Percentiles rank a stretch among this genome's conserved stretches.
These are phyloP conservation scores for Ustilago loliicola DNA, from an alignment of 1,284 basidiomycete species.

Conservation along the genomic window DNA sequence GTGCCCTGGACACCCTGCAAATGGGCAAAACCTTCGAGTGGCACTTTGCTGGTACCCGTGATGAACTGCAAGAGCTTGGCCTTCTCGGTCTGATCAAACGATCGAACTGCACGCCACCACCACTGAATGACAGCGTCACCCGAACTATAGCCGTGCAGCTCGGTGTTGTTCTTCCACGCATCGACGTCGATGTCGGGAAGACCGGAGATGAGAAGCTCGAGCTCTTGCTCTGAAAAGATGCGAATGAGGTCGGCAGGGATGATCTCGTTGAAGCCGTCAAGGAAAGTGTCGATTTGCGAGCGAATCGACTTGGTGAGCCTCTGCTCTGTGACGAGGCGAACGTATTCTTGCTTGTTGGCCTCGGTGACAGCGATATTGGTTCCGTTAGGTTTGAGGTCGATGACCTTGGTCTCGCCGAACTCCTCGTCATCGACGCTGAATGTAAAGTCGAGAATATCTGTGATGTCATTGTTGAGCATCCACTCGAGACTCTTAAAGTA, in stretches of 20 bases:
- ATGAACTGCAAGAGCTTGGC: conserved; percentile 91
- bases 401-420: conserved; percentile 67
- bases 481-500: conserved; percentile 83
- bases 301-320: conserved; percentile 89
- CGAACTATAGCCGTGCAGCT: conserved; percentile 83
- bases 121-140: conserved; percentile 92
- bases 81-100: conserved; percentile 95
- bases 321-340: conserved; percentile 90
- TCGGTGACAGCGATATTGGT: conserved; percentile 72
- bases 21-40: conserved; percentile 91
- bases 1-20: conserved; percentile 93
- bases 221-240: conserved; percentile 94
- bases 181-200: conserved; percentile 99
- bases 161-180: conserved; percentile 95
- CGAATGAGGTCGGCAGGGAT: conserved; percentile 77
- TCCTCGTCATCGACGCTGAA: conserved; percentile 93
- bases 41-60: conserved; percentile 90
- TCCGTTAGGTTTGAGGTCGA: conserved; percentile 67
- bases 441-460: conserved; percentile 80
- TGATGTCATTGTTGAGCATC: conserved; percentile 75
- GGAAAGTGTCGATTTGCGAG: conserved; percentile 78
- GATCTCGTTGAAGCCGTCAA: conserved; percentile 94
- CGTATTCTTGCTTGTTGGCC: conserved; percentile 96
- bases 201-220: conserved; percentile 96
- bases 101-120: conserved; percentile 99